These are phyloP conservation scores for Fusarium sterilihyphosum DNA, from an alignment of 2,329 filamentous ascomycete genomes.

Conservation along the genomic window DNA sequence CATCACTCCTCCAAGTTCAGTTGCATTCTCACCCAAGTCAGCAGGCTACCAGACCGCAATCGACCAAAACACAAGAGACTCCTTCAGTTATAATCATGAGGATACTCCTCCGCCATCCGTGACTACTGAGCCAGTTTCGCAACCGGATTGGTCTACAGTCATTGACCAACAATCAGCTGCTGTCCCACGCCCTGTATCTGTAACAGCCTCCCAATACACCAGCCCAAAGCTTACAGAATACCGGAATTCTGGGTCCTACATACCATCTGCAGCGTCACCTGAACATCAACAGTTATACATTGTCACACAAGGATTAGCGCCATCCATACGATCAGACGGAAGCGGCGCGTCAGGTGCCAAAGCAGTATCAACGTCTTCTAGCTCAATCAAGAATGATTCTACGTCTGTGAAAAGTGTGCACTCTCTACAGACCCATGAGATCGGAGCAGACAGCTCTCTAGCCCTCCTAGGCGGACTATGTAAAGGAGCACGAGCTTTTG, in stretches of 20 bases:
- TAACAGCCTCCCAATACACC: background rate
- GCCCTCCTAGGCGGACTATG: background rate
- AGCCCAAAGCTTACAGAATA: background rate
- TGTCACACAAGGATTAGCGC: background rate
- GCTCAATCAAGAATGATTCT: background rate
- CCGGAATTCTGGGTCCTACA: background rate
- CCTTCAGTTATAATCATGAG: background rate
- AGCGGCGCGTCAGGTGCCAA: background rate
- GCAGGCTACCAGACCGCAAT: background rate
- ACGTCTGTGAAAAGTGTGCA: background rate
- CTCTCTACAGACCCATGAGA: background rate
- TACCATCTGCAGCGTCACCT: background rate
- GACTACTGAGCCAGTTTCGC: background rate
- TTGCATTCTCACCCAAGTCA: background rate
- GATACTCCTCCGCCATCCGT: background rate
- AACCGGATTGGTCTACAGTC: background rate
- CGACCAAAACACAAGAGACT: background rate
- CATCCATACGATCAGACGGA: background rate
- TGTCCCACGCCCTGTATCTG: background rate
- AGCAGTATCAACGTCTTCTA: background rate
- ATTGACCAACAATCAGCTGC: background rate
- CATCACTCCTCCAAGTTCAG: background rate
- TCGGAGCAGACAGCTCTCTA: background rate
- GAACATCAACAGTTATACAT: background rate
- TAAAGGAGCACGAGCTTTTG: background rate